These are phyloP conservation scores for Fragaria ananassa DNA, from an alignment of 306 rosid genomes.

Conservation along the genomic window DNA sequence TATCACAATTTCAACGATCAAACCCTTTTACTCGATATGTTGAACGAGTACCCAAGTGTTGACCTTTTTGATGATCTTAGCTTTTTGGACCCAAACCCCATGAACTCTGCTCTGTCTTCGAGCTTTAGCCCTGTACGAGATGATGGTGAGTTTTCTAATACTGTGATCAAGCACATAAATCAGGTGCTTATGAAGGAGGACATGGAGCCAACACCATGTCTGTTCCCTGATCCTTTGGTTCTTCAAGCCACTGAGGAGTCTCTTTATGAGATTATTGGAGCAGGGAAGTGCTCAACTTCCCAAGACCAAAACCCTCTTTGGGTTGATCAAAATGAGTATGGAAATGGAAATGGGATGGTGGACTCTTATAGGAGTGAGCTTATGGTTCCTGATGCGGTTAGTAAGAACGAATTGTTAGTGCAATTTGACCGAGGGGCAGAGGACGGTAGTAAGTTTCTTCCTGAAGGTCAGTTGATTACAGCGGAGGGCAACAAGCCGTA, in stretches of 20 bases:
- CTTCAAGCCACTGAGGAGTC: slow-evolving; percentile 57
- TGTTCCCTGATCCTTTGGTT: slow-evolving; percentile 47
- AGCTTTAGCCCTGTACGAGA: slow-evolving; percentile 30
- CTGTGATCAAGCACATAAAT: slow-evolving; percentile 38
- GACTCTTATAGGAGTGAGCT: slow-evolving; percentile 27
- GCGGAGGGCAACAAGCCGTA: slow-evolving; percentile 27
- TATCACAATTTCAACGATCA: too few species aligned
- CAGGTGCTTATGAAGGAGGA: slow-evolving; percentile 64
- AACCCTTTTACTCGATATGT: too few species aligned
- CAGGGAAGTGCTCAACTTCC: slow-evolving; percentile 31
- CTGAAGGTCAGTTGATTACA: slow-evolving; percentile 36
- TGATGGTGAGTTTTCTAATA: slow-evolving; percentile 35
- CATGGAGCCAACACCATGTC: slow-evolving; percentile 50
- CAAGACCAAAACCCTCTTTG: slow-evolving; percentile 21
- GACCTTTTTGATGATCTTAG: slow-evolving; percentile 17
- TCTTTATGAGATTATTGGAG: slow-evolving; percentile 39
- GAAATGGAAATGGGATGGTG: slow-evolving; percentile 6
- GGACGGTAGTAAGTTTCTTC: slow-evolving; percentile 60
- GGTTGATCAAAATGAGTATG: not conserved
- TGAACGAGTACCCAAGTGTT: too few species aligned
- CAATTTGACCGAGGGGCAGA: slow-evolving; percentile 62
- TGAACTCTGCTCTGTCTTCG: slow-evolving; percentile 2
- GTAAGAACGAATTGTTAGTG: slow-evolving; percentile 45
- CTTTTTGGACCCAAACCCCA: slow-evolving; percentile 6
- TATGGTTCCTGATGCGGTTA: slow-evolving; percentile 23